These are phyloP conservation scores for Rhodotorula kratochvilovae DNA, from an alignment of 768 basidiomycete species.

Conservation along the genomic window DNA sequence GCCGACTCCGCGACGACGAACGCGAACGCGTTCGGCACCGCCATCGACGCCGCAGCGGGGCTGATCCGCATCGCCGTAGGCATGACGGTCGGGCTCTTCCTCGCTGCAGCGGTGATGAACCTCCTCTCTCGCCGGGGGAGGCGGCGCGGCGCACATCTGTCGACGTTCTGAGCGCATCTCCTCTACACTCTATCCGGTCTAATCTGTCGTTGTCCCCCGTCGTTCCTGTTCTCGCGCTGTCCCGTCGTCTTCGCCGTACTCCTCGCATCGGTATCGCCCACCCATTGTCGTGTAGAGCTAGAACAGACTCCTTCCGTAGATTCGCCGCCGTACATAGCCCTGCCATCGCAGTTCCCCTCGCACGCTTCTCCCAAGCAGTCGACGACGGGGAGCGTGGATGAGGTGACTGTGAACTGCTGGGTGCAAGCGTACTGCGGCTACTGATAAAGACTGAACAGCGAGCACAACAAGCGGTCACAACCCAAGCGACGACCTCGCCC, in stretches of 20 bases:
- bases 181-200: too few relatives aligned
- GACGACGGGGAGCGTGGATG: too few relatives aligned
- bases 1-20: slow-evolving; percentile 48
- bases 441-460: not conserved
- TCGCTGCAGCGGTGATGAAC: slow-evolving; percentile 9
- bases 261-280: too few relatives aligned
- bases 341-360: too few relatives aligned
- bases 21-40: slow-evolving; percentile 58
- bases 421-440: too few relatives aligned
- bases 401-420: not conserved
- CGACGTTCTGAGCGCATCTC: slow-evolving; percentile 45
- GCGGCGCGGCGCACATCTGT: slow-evolving; percentile 47
- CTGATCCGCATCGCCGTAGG: slow-evolving; percentile 70
- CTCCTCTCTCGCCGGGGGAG: slow-evolving; percentile 47
- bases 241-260: too few relatives aligned
- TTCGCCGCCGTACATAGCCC: too few relatives aligned
- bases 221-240: too few relatives aligned
- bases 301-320: too few relatives aligned
- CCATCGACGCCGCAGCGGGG: slow-evolving; percentile 70
- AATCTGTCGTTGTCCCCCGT: too few relatives aligned
- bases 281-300: too few relatives aligned
- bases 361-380: too few relatives aligned
- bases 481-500: not conserved
- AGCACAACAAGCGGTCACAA: not conserved
- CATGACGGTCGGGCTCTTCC: slow-evolving; percentile 68